Evolutionary conservation across 2,329 filamentous ascomycete species (phyloP), one percentile per base, ranked within the genome.

Genomic region (Trichophyton schoenleinii): DNA sequence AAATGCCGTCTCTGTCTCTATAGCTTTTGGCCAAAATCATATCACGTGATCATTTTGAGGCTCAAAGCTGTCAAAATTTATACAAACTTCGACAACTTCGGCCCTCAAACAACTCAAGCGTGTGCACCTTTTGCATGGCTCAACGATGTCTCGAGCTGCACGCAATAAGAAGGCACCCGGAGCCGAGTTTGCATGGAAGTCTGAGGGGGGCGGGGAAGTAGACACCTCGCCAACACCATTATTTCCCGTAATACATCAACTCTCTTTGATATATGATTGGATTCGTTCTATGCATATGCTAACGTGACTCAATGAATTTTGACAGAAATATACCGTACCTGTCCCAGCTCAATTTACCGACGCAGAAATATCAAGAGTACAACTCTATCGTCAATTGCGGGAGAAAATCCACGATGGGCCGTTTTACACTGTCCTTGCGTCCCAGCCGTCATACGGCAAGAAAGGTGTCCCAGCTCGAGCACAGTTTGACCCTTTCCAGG

Each of bases 401-500:
- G 79, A 80, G 55, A 75, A 75, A 52, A 79, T 82, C 62, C 82
- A 83, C 66, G 79, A 84, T 55, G 83, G 83, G 0, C 81, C 83
- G 0, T 80, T 83, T 64, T 86, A 83, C 71, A 79, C 80, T 0
- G 75, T 81, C 18, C 74, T 83, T 3, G 78, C 75, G 62, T 74
- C 63, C 62, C 73, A 53, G 63, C 72, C 49, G 68, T 72, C 20
- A 67, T 72, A 53, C 63, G 74, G 61, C 71, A 77, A 61, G 73
- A 80, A 68, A 75, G 77, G 65, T 70, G 75, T 65, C 63, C 72
- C 59, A 38, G 61, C 38, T 41, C 61, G 75, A 66, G 73, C 76
- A 67, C 77, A 78, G 20, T 81, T 84, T 67, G 81, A 86, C 69
- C 81, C 83, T 1, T 86, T 86, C 67, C 77, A 80, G 49, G 81